These are phyloP conservation scores for Delonix regia DNA, from an alignment of 306 rosid species.

Conservation along the genomic window DNA sequence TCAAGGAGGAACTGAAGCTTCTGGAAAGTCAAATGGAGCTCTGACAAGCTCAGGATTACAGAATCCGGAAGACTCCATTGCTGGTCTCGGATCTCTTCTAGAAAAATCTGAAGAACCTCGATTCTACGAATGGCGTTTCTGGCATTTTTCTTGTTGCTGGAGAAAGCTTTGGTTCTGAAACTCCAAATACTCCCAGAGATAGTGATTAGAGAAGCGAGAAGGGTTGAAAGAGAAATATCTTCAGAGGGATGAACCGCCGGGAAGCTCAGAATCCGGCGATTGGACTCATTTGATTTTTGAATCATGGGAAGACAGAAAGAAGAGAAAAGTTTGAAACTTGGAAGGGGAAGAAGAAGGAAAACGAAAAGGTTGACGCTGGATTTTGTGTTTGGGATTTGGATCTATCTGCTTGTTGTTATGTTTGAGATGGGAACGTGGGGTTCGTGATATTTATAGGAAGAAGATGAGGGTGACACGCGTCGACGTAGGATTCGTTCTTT, in stretches of 20 bases:
- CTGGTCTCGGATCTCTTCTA: conserved; percentile 51
- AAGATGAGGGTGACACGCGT: conserved; percentile 52
- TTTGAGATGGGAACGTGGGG: background rate
- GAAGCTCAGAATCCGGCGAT: conserved; percentile 69
- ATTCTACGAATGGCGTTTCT: conserved; percentile 48
- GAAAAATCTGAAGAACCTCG: conserved; percentile 56
- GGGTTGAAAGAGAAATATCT: conserved; percentile 46
- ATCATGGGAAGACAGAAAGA: conserved; percentile 48
- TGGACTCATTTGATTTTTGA: conserved; percentile 37
- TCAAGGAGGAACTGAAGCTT: conserved; percentile 61
- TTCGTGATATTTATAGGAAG: conserved; percentile 32
- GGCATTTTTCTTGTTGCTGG: conserved; percentile 59
- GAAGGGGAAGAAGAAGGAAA: background rate
- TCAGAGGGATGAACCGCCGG: conserved; percentile 78
- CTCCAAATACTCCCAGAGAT: conserved; percentile 46
- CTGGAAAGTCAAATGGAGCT: conserved; percentile 75
- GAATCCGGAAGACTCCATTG: conserved; percentile 39
- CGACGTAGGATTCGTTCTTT: background rate
- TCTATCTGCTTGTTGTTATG: background rate
- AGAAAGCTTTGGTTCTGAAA: conserved; percentile 42
- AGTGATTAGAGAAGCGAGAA: conserved; percentile 49
- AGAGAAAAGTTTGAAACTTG: background rate
- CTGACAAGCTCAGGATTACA: conserved; percentile 50
- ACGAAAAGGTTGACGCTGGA: conserved; percentile 10
- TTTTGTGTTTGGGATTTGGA: conserved; percentile 30